Base-by-base conservation (phyloP, 495 filamentous ascomycete species). In the Rhypophila decipiens region DNA sequence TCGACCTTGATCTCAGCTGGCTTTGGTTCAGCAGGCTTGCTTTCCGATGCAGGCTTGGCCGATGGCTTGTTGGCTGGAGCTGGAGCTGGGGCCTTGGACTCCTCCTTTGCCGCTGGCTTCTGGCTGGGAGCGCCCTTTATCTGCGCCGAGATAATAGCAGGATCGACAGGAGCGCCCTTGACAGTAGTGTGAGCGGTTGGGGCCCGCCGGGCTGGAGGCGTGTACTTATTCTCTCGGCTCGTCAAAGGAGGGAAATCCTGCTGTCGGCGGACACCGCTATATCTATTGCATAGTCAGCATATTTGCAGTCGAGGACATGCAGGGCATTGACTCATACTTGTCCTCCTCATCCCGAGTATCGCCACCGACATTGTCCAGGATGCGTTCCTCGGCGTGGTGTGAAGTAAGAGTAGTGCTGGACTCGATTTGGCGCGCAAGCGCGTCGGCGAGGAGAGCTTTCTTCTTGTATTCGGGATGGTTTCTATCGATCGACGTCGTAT, bases 351-450 rank as follows among this genome's bases (percentile, higher is more conserved):
- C 74, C 18, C 77, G 83, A 49, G 79, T 76, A 50, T 87, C 84
- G 20, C 63, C 67, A 8, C 70, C 70, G 9, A 67, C 69, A 44
- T 76, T 72, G 21, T 76, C 75, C 55, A 84, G 74, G n/a, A 88
- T 82, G 59, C 89, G 78, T 70, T 97, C 91, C 61, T 97, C 91
- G 3, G 85, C 85, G 46, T 95, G 76, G 59, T 98, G 94, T 1
- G 82, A 66, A 47, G 93, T 94, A 19, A 75, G 74, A 11, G 79
- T 64, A 7, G 79, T 70, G 44, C 73, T 83, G 34, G 70, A 70
- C 63, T 96, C 89, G 52, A 99, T 97, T 60, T 97, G 91, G 48
- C 85, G 82, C 18, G 91, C 93, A 56, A 93, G 88, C 39, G 74
- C 80, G 39, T 88, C 87, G 5, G 93, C 93, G 7, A 78, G 78